These are phyloP conservation scores for Paralagenidium karlingii DNA, from an alignment of 352 stramenopile species.

Conservation along the genomic window DNA sequence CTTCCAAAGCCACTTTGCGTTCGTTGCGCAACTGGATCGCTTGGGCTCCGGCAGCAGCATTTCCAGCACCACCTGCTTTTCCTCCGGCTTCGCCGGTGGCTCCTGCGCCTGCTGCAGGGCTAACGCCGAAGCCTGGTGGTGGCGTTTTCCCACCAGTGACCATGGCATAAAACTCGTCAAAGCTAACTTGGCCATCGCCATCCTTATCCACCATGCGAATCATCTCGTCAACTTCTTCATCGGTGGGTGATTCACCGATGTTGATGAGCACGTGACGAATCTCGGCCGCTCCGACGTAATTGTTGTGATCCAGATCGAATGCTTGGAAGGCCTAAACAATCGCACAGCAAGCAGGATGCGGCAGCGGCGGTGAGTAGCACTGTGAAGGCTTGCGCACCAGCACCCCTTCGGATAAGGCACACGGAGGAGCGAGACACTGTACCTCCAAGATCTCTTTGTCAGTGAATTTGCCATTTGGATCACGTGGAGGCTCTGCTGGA, in stretches of 20 bases:
- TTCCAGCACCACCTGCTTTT: conserved; percentile 8
- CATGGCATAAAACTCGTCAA: conserved; percentile 94
- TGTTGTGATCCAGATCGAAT: conserved; percentile 95
- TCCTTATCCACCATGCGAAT: conserved; percentile 94
- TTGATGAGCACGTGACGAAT: conserved; percentile 93
- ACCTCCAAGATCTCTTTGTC: conserved; percentile 93
- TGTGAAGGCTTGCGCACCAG: no score
- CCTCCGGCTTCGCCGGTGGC: conserved; percentile 16
- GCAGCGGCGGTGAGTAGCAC: not conserved
- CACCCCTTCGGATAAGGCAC: not conserved
- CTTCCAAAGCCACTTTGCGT: conserved; percentile 83
- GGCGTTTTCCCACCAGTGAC: conserved; percentile 89
- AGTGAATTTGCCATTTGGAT: conserved; percentile 93
- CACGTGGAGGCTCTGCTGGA: conserved; percentile 59
- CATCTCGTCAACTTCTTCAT: conserved; percentile 96
- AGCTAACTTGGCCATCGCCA: conserved; percentile 89
- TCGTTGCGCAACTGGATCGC: conserved; percentile 90
- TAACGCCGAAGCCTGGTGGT: conserved; percentile 65
- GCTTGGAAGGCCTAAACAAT: conserved; percentile 88
- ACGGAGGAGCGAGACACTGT: not conserved
- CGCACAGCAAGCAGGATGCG: conserved; percentile 1
- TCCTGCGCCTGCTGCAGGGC: conserved; percentile 12
- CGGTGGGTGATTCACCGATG: conserved; percentile 89
- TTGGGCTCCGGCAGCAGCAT: conserved; percentile 25
- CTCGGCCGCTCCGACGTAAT: conserved; percentile 90